phyloP scores from a whole-genome alignment of 495 filamentous ascomycete genomes.

The Neurospora tetrasperma region DNA sequence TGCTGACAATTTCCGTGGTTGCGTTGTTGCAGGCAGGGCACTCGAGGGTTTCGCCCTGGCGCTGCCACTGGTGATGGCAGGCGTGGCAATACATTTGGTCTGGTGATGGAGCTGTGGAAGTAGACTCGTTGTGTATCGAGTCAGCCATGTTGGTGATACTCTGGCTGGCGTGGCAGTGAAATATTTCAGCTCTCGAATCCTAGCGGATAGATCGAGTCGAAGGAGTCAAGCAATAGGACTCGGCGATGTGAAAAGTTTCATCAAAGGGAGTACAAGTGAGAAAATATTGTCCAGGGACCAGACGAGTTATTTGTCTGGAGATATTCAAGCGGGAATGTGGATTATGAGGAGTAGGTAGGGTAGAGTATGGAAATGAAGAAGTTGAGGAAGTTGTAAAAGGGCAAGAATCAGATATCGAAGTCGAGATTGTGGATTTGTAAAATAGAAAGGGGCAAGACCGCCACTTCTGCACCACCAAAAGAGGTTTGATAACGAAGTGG shows the following conservation, averaged over 20 bases:
- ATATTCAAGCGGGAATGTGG: background rate
- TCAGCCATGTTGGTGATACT: conserved; percentile 4
- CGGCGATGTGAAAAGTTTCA: background rate
- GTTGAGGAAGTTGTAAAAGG: background rate
- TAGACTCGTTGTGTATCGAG: background rate
- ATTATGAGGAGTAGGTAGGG: background rate
- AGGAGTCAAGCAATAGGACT: background rate
- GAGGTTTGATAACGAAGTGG: background rate
- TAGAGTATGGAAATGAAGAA: background rate
- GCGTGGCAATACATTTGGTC: conserved; percentile 18
- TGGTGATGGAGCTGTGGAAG: background rate
- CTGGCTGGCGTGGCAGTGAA: background rate
- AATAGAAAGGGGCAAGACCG: background rate
- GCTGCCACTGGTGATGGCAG: conserved; percentile 20
- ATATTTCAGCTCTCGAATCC: background rate
- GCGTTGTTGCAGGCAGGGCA: conserved; percentile 15
- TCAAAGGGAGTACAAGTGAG: background rate
- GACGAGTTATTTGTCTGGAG: background rate
- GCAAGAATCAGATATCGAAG: background rate
- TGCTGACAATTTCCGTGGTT: conserved; percentile 18
- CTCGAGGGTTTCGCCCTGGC: conserved; percentile 11
- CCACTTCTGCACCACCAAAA: background rate
- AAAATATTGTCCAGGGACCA: background rate
- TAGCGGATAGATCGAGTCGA: background rate
- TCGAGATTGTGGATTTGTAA: background rate